Evolutionary conservation across 1,284 basidiomycete genomes (phyloP), one percentile per base, ranked within the genome.

Genomic region (Rhodofomes roseus): DNA sequence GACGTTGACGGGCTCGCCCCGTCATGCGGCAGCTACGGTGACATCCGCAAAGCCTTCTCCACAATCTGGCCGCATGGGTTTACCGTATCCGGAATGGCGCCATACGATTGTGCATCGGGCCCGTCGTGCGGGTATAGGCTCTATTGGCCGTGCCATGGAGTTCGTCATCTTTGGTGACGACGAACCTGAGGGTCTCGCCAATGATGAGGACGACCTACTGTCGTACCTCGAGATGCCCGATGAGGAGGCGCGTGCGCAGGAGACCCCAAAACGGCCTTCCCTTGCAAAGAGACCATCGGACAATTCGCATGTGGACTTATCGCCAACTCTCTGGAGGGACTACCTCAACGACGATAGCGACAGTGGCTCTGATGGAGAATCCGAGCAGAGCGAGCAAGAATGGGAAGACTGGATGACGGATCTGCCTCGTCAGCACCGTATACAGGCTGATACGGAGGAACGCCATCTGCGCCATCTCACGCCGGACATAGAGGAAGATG

Each of bases 51-150:
- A n/a, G 22, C 31, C 46, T 7, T 40, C 54, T 22, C 39, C 52
- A 27, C 29, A 23, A 7, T 37, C 22, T 34, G 56, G 59, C 56
- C 55, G 60, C 54, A n/a, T 43, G 70, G 60, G 53, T 14, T 12
- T 84, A 2, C 81, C 82, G 0, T 88, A 87, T 66, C 86, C 86
- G 0, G 85, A 86, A 63, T 88, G 86, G 86, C 77, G 86, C 1
- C 67, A 74, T 1, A 75, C 79, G 2, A 66, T 84, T 0, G 75
- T 78, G 2, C 73, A 75, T 43, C 76, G 77, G 50, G 85, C 85
- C 0, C 79, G 80, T 18, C 77, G 76, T 46, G 79, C 82, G 14
- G 85, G 85, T 0, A 71, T 87, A 63, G 84, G 85, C 0, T 75
- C 81, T 14, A 71, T 83, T 1, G 80, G 80, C 0, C 76, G 76